Evolutionary conservation across 164 flowering plant species (phyloP).

Genomic region (Piper longum): DNA sequence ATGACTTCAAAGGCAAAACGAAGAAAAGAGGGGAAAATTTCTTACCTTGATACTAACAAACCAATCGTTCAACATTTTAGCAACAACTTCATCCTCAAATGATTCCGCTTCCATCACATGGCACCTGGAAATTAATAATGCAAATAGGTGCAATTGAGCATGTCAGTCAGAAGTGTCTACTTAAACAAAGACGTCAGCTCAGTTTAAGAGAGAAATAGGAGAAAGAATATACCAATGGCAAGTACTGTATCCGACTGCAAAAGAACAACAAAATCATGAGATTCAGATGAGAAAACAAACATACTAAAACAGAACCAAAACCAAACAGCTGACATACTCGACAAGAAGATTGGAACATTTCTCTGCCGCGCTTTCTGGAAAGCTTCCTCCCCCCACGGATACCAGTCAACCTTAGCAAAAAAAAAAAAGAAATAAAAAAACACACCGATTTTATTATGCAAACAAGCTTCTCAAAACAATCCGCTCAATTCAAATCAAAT

Average conservation of each 20-base stretch:
- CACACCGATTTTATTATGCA: too few species aligned
- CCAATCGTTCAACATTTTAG: constrained; percentile 76
- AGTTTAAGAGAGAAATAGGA: neutral
- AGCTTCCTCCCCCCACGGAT: constrained; percentile 97
- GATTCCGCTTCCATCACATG: constrained; percentile 99
- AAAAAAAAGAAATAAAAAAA: neutral
- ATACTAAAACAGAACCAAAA: neutral
- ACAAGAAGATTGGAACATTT: constrained; percentile 79
- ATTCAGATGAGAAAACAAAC: neutral
- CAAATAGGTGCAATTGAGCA: too few species aligned
- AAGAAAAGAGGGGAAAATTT: neutral
- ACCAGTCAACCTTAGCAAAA: constrained; percentile 70
- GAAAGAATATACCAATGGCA: constrained; percentile 72
- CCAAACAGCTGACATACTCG: constrained; percentile 30
- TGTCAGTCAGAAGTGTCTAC: too few species aligned
- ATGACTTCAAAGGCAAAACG: neutral
- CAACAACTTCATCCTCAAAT: constrained; percentile 76
- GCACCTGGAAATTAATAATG: constrained; percentile 38
- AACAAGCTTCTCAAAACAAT: too few species aligned
- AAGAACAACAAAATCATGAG: neutral
- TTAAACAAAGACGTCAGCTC: too few species aligned
- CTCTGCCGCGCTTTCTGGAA: constrained; percentile 64
- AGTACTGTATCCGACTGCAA: constrained; percentile 95
- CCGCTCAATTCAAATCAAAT: neutral
- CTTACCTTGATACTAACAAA: constrained; percentile 89